Evolutionary conservation across 1,284 basidiomycete genomes (phyloP).

Genomic region (Cryptococcus sp.): DNA sequence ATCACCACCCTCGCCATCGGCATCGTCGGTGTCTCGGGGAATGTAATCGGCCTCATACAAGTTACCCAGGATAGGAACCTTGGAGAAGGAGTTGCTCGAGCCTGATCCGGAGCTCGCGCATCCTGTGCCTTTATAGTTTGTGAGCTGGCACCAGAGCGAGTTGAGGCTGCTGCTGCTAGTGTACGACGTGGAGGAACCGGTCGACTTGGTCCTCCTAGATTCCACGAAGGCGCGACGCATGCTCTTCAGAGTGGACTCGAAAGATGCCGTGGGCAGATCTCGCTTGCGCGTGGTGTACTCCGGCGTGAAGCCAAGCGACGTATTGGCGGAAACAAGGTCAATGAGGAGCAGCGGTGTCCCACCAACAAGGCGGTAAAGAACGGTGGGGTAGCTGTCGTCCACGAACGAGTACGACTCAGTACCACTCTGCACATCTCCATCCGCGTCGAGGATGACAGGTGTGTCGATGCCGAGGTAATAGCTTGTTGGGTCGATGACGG

Average conservation of each 20-base stretch:
- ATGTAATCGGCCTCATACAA: conserved; percentile 53
- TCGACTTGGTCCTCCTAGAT: conserved; percentile 14
- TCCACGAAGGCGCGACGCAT: conserved; percentile 26
- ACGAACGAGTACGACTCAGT: conserved; percentile 60
- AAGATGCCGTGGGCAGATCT: neutral
- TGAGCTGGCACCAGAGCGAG: conserved; percentile 25
- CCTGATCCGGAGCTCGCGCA: conserved; percentile 13
- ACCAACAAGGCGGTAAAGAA: conserved; percentile 57
- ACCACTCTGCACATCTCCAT: conserved; percentile 24
- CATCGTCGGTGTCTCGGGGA: conserved; percentile 44
- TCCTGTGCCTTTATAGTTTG: conserved; percentile 26
- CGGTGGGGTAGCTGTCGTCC: conserved; percentile 49
- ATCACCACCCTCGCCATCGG: conserved; percentile 47
- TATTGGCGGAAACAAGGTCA: conserved; percentile 55
- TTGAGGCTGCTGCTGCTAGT: conserved; percentile 6
- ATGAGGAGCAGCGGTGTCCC: conserved; percentile 60
- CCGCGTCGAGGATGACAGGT: conserved; percentile 30
- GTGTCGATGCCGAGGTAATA: conserved; percentile 33
- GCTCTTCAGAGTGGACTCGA: conserved; percentile 28
- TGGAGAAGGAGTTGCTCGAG: conserved; percentile 42
- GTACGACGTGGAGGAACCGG: neutral
- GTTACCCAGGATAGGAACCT: conserved; percentile 55
- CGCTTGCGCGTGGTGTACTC: conserved; percentile 35
- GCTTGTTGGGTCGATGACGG: conserved; percentile 42
- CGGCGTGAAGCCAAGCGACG: conserved; percentile 41